Evolutionary conservation across 2,329 filamentous ascomycete species (phyloP).

Genomic region (Aspergillus ibericus): DNA sequence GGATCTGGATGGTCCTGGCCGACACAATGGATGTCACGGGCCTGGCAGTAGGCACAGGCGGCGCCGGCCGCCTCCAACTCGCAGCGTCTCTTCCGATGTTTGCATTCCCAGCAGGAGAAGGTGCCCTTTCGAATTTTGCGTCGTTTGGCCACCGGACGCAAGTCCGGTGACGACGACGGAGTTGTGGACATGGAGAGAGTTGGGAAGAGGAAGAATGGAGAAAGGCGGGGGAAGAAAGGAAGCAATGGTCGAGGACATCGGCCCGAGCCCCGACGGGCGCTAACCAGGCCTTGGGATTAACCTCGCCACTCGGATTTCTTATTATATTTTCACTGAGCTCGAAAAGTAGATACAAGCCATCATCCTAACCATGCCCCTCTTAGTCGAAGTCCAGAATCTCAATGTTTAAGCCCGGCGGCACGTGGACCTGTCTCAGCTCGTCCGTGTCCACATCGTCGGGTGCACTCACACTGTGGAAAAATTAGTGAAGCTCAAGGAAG

Average conservation of each 20-base stretch:
- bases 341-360: too few species aligned
- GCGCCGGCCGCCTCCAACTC: neutral
- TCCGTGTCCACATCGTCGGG: conserved; percentile 16
- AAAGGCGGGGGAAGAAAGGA: too few species aligned
- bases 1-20: conserved; percentile 5
- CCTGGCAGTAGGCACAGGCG: neutral
- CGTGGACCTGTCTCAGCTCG: conserved; percentile 6
- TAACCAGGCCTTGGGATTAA: too few species aligned
- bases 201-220: too few species aligned
- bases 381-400: conserved; percentile 13
- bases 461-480: conserved; percentile 1
- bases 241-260: too few species aligned
- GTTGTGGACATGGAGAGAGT: neutral
- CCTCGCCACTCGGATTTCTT: too few species aligned
- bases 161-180: neutral
- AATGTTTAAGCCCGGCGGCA: conserved; percentile 15
- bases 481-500: neutral
- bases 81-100: conserved; percentile 8
- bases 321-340: too few species aligned
- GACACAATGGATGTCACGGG: neutral
- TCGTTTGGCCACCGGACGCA: neutral
- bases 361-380: neutral
- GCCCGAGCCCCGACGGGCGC: too few species aligned
- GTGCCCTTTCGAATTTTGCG: conserved; percentile 8
- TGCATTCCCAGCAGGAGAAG: conserved; percentile 11